Base-by-base conservation (phyloP, 139 green algal species). In the Haematococcus lacustris region DNA sequence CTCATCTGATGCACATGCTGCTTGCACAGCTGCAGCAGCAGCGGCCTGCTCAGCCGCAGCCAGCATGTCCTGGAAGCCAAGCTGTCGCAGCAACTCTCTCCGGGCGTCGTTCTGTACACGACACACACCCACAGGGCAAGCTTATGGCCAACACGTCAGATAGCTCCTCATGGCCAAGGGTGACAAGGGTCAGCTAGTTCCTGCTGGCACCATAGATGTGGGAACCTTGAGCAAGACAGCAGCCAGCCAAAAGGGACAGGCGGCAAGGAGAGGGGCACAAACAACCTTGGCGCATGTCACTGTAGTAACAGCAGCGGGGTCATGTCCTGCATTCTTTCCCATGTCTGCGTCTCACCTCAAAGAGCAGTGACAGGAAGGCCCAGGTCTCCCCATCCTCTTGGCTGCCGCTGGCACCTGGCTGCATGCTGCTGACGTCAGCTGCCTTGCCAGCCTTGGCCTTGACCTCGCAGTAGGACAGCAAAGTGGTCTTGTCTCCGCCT, bases 331-430 rank as follows among this genome's bases (percentile, higher is more conserved):
- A n/a, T n/a, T n/a, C n/a, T n/a, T n/a, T n/a, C n/a, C n/a, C n/a
- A n/a, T n/a, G n/a, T n/a, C n/a, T n/a, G n/a, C n/a, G n/a, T 33
- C 64, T 5, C 17, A 71, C 73, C 66, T 93, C 90, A 86, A 97
- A 99, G 62, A 97, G 88, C 38, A 97, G 84, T 3, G 79, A 75
- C 77, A 99, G 78, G 76, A 98, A 97, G 0, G 78, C 68, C 95
- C 95, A 99, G 0, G 90, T 96, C 81, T 99, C 94, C 7, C 76
- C 79, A 47, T 98, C 95, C 23, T 94, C 80, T 40, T 35, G n/a
- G n/a, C n/a, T n/a, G n/a, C n/a, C n/a, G n/a, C n/a, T n/a, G n/a
- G n/a, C n/a, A n/a, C n/a, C n/a, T n/a, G n/a, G n/a, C n/a, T n/a
- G n/a, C n/a, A n/a, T n/a, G n/a, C 37, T 61, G 41, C 30, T 61